A percentile compares a stretch with the other conserved stretches of the same genome.
Evolutionary conservation across 1,284 basidiomycete species (phyloP).

Genomic region (Trichosporon sp.): DNA sequence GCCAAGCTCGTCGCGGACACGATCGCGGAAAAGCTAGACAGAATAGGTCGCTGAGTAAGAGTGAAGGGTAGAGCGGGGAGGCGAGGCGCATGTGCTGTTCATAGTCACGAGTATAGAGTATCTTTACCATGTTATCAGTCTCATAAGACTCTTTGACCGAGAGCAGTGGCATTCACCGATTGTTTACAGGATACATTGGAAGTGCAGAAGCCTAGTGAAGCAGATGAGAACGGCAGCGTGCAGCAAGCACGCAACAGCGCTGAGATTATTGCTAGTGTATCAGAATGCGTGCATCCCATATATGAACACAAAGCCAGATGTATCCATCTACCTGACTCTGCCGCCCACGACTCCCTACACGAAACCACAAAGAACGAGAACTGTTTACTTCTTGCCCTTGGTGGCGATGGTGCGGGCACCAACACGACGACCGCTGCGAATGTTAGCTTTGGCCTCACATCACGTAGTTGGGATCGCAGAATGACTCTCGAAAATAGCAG

Average conservation of each 20-base stretch:
- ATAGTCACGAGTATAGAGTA: neutral
- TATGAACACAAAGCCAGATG: conserved; percentile 10
- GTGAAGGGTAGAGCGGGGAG: neutral
- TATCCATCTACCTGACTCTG: neutral
- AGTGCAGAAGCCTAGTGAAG: no score
- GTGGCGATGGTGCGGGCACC: conserved; percentile 23
- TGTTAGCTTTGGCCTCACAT: conserved; percentile 4
- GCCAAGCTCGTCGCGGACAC: conserved; percentile 16
- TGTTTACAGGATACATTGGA: no score
- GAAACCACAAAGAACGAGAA: neutral
- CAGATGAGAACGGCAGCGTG: neutral
- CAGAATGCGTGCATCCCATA: conserved; percentile 17
- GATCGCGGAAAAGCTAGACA: conserved; percentile 11
- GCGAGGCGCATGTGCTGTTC: no score
- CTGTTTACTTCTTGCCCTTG: conserved; percentile 28
- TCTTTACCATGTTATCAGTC: neutral
- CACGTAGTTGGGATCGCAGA: no score
- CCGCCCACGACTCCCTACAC: conserved; percentile 5
- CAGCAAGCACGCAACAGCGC: neutral
- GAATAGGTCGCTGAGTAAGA: neutral
- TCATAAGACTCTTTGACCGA: no score
- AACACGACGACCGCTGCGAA: conserved; percentile 20
- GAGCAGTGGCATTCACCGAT: no score
- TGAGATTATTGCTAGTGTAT: neutral
- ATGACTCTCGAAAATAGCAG: no score